Percentiles rank a stretch among this genome's conserved stretches.
These are phyloP conservation scores for Xerocomus minutiporus DNA, from an alignment of 1,284 basidiomycete species.

Conservation along the genomic window DNA sequence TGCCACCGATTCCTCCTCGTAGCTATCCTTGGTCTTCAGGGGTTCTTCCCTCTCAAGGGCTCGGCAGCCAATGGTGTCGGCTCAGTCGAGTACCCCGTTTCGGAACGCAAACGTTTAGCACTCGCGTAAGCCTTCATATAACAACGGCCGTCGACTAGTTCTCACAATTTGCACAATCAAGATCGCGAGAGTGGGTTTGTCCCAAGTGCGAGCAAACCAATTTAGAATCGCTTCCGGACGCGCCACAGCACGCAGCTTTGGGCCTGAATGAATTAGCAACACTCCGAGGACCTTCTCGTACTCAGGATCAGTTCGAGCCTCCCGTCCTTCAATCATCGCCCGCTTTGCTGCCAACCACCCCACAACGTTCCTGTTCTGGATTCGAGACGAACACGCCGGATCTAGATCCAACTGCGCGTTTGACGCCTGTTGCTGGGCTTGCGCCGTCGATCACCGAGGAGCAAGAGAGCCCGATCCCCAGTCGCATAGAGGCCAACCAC, in stretches of 20 bases:
- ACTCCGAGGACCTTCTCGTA: constrained; percentile 26
- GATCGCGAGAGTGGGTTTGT: constrained; percentile 80
- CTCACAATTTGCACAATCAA: constrained; percentile 32
- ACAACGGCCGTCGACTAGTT: constrained; percentile 7
- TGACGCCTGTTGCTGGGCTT: constrained; percentile 12
- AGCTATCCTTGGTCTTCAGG: constrained; percentile 88
- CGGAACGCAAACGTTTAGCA: constrained; percentile 80
- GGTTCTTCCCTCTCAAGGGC: constrained; percentile 87
- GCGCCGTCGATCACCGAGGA: constrained; percentile 11
- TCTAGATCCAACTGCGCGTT: constrained; percentile 16
- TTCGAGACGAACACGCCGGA: constrained; percentile 10
- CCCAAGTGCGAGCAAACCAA: constrained; percentile 71
- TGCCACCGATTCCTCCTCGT: constrained; percentile 11
- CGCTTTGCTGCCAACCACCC: constrained; percentile 12
- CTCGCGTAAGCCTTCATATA: constrained; percentile 52
- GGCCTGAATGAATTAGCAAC: constrained; percentile 18
- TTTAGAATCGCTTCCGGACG: constrained; percentile 67
- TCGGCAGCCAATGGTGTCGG: constrained; percentile 89
- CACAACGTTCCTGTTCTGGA: constrained; percentile 18
- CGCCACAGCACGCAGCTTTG: constrained; percentile 25
- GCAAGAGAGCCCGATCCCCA: constrained; percentile 8
- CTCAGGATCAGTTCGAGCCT: constrained; percentile 11
- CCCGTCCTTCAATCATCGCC: constrained; percentile 13
- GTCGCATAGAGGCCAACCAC: constrained; percentile 15
- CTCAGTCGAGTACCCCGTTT: constrained; percentile 75